phyloP scores from a whole-genome alignment of 176 grass and related monocot genomes.

The Stipa capillata region DNA sequence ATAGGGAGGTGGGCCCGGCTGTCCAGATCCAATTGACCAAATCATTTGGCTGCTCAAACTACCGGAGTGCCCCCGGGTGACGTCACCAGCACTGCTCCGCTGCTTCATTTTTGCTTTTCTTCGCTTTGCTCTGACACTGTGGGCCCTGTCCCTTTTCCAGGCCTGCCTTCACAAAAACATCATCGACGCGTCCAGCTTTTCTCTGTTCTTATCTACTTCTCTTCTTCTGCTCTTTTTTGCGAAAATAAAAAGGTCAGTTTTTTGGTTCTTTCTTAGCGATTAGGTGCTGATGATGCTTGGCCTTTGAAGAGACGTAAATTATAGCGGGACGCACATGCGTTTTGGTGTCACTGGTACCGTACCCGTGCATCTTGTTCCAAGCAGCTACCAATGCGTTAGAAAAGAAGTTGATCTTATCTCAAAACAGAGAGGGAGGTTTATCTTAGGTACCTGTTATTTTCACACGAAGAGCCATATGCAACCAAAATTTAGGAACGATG shows the following conservation, averaged over 20 bases:
- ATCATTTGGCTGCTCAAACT: slow-evolving; percentile 10
- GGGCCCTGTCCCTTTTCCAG: slow-evolving; percentile 12
- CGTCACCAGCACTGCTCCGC: slow-evolving; percentile 12
- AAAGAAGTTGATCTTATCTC: too few relatives aligned
- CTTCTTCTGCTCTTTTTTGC: too few relatives aligned
- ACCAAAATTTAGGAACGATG: not conserved
- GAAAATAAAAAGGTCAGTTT: too few relatives aligned
- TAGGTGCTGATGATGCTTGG: not conserved
- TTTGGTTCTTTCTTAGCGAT: not conserved
- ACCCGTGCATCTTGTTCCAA: not conserved
- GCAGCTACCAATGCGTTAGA: not conserved
- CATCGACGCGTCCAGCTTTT: slow-evolving; percentile 16
- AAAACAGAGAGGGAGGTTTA: too few relatives aligned
- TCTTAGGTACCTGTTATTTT: too few relatives aligned
- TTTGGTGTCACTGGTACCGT: not conserved
- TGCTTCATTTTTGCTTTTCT: not conserved
- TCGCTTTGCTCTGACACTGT: slow-evolving; percentile 24
- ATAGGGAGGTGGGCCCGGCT: not conserved
- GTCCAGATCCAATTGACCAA: slow-evolving; percentile 55
- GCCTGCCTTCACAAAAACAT: slow-evolving; percentile 36
- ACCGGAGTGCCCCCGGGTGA: slow-evolving; percentile 4
- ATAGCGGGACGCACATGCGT: not conserved
- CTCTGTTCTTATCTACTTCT: not conserved
- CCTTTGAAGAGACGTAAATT: not conserved
- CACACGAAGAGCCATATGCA: too few relatives aligned